Evolutionary conservation across 768 basidiomycete species (phyloP), one percentile per base, ranked within the genome.

Genomic region (Austroboletus eburneus): DNA sequence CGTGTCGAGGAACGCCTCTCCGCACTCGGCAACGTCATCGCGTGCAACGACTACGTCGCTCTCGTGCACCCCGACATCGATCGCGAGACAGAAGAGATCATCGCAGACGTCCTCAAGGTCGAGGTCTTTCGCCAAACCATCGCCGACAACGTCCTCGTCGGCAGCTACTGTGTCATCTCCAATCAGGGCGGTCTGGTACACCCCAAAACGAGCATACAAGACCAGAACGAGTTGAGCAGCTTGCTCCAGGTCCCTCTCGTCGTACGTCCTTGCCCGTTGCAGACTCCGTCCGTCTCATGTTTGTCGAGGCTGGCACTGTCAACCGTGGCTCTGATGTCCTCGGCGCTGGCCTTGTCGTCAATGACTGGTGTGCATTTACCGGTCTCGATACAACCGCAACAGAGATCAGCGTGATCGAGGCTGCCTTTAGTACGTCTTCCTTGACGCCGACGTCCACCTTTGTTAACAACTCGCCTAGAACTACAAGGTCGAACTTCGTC

Each of bases 361-460:
- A 99, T 61, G 96, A 98, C 66, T 98, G 96, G 96, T 91, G 90
- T 71, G 96, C 96, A 9, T 98, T 98, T 70, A 92, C 93, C n/a
- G 96, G 96, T 29, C 76, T 96, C 23, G 96, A 99, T 63, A 98
- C 96, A 50, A 99, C 96, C n/a, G 96, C 96, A 33, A 98, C 95
- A 43, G 96, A 99, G 69, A 91, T 98, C 66, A 90, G 87, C 58
- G 95, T 99, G 32, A 96, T 98, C 58, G 96, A 99, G 66, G 93
- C 94, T 22, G 78, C 92, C 42, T 99, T 99, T 76, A 93, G 93
- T 95, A 61, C 58, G 92, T 81, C 23, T 14, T 32, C 18, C 14
- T 30, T 44, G 41, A 23, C 48, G 42, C 22, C 25, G 21, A 18
- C 33, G 16, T 38, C 44, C 9, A n/a, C n/a, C 33, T 17, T 12